Conservation (phyloP, 2,329 filamentous ascomycete species). For the Fusarium brachygibbosum region DNA sequence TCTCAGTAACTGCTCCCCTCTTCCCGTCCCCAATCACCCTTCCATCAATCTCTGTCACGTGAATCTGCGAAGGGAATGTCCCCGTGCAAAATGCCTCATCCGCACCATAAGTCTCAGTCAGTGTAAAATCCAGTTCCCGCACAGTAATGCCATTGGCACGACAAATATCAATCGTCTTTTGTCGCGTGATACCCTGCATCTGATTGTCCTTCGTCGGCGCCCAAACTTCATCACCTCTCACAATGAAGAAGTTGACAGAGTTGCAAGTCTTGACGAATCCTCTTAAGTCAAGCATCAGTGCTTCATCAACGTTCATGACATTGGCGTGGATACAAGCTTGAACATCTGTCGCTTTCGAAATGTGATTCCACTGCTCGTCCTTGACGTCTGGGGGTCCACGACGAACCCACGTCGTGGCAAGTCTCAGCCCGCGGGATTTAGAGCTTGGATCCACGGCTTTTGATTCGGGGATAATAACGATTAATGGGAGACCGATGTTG, state of each 20-base stretch:
- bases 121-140: neutral
- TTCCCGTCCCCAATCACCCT: neutral
- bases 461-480: conserved; percentile 15
- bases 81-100: conserved; percentile 17
- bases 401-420: conserved; percentile 3
- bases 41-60: conserved; percentile 1
- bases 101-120: neutral
- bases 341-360: conserved; percentile 6
- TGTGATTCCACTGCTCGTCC: conserved; percentile 20
- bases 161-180: conserved; percentile 5
- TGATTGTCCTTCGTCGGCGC: conserved; percentile 17
- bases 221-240: conserved; percentile 12
- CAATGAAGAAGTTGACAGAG: conserved; percentile 21
- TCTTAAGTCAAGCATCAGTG: neutral
- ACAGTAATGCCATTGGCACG: accelerated
- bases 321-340: conserved; percentile 18
- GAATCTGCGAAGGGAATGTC: conserved; percentile 4
- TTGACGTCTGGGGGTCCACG: conserved; percentile 1
- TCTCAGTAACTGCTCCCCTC: neutral
- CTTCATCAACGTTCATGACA: conserved; percentile 13
- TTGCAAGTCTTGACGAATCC: conserved; percentile 20
- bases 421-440: neutral
- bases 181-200: conserved; percentile 10
- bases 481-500: conserved; percentile 9
- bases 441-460: conserved; percentile 20